Conservation (phyloP, 768 basidiomycete genomes). For the Auricularia auricula-judae region DNA sequence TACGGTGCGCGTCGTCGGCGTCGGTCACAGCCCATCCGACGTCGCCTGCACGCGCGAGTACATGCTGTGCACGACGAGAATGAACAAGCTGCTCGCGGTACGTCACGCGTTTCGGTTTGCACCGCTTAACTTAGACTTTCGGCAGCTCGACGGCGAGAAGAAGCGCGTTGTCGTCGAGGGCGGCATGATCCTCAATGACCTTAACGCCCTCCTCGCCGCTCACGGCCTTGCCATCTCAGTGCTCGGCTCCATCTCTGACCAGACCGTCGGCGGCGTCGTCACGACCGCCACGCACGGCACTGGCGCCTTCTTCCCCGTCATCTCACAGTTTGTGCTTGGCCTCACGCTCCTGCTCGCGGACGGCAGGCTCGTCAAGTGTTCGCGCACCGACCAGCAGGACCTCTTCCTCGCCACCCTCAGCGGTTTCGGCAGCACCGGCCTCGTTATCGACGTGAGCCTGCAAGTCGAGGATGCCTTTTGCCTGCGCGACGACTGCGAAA, state of each 20-base stretch:
- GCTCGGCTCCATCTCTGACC: constrained; percentile 93
- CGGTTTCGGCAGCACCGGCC: constrained; percentile 81
- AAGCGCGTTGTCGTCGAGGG: constrained; percentile 59
- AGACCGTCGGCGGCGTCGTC: constrained; percentile 85
- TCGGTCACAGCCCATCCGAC: constrained; percentile 91
- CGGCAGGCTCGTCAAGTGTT: constrained; percentile 58
- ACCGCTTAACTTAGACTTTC: constrained; percentile 6
- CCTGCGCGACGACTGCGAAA: constrained; percentile 59
- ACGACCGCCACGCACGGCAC: constrained; percentile 94
- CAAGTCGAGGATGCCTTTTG: constrained; percentile 75
- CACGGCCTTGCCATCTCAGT: constrained; percentile 78
- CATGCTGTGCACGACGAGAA: constrained; percentile 69
- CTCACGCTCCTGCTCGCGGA: constrained; percentile 69
- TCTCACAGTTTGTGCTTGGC: constrained; percentile 71
- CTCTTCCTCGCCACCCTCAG: constrained; percentile 86
- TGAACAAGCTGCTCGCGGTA: constrained; percentile 71
- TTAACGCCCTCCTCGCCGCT: constrained; percentile 56
- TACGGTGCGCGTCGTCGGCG: constrained; percentile 70
- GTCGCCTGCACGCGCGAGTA: constrained; percentile 81
- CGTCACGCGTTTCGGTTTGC: constrained; percentile 17
- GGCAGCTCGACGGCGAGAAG: constrained; percentile 60
- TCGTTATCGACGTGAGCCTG: constrained; percentile 69
- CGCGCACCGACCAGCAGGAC: constrained; percentile 43
- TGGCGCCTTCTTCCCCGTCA: constrained; percentile 65
- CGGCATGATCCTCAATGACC: constrained; percentile 64